A percentile compares a stretch with the other conserved stretches of the same genome.
phyloP scores from a whole-genome alignment of 257 asterid species.

The Scutellaria barbata region DNA sequence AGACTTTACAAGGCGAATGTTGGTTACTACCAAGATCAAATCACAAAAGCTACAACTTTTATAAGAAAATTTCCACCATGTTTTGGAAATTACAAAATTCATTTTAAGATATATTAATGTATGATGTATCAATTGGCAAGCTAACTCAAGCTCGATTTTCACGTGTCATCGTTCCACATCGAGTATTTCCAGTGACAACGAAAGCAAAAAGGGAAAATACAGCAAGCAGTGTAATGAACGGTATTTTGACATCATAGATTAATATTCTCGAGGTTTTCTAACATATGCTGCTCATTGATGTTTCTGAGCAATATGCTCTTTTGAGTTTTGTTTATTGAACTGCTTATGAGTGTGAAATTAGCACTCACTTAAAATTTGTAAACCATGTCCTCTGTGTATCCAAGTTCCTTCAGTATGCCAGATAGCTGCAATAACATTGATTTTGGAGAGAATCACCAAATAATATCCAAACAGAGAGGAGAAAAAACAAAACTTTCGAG shows the following conservation, averaged over 20 bases:
- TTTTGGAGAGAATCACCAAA: not conserved
- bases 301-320: conserved; percentile 3
- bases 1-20: no score
- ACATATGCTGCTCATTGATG: conserved; percentile 11
- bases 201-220: not conserved
- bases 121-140: not conserved
- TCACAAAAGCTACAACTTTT: no score
- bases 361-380: conserved; percentile 65
- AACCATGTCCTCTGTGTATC: conserved; percentile 80
- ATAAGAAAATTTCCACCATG: not conserved
- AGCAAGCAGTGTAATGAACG: not conserved
- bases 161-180: not conserved
- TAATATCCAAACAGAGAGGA: not conserved
- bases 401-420: conserved; percentile 84
- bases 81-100: no score
- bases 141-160: conserved; percentile 5
- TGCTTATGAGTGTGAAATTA: conserved; percentile 26
- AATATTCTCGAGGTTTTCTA: conserved; percentile 19
- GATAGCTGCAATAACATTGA: conserved; percentile 53
- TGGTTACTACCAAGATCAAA: no score
- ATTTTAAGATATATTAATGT: no score
- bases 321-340: conserved; percentile 32
- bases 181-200: not conserved
- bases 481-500: not conserved
- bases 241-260: not conserved